A percentile compares a stretch with the other conserved stretches of the same genome.
Evolutionary conservation across 768 basidiomycete species (phyloP).

Genomic region (Exidia glandulosa): DNA sequence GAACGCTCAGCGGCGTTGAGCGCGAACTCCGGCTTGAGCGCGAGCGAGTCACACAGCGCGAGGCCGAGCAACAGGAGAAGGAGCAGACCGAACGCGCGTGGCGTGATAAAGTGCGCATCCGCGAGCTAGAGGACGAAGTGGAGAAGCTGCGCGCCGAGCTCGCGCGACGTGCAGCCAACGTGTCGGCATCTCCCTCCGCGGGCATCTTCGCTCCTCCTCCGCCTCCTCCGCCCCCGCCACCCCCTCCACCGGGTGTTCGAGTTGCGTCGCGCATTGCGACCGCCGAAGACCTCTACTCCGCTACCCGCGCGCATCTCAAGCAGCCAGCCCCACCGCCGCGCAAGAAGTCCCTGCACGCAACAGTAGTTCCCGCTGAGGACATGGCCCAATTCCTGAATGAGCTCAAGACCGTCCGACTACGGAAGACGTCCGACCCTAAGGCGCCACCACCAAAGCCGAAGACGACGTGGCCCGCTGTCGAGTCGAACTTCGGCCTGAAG

Average conservation of each 20-base stretch:
- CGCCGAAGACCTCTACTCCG: not conserved
- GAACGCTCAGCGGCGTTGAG: not conserved
- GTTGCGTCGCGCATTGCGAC: constrained; percentile 1
- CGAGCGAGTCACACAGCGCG: constrained; percentile 45
- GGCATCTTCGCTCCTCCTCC: constrained; percentile 29
- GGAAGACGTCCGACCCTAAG: constrained; percentile 23
- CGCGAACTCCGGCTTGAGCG: constrained; percentile 23
- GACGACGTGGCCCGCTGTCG: not conserved
- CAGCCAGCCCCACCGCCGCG: constrained; percentile 1
- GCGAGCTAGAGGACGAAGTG: constrained; percentile 34
- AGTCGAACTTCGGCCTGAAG: not conserved
- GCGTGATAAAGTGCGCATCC: constrained; percentile 2
- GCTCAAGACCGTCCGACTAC: constrained; percentile 63
- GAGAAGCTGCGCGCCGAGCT: constrained; percentile 41
- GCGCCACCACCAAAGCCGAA: not conserved
- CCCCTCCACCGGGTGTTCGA: constrained; percentile 10
- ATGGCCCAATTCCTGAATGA: constrained; percentile 75
- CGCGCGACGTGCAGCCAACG: constrained; percentile 19
- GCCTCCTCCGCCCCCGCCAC: constrained; percentile 28
- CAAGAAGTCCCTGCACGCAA: constrained; percentile 47
- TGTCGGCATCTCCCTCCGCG: too few relatives aligned
- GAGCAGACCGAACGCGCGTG: constrained; percentile 26
- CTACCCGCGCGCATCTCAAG: not conserved
- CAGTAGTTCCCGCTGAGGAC: constrained; percentile 63
- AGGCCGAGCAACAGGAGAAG: constrained; percentile 44